phyloP scores from a whole-genome alignment of 73 alveolate species.

The Halteria grandinella region DNA sequence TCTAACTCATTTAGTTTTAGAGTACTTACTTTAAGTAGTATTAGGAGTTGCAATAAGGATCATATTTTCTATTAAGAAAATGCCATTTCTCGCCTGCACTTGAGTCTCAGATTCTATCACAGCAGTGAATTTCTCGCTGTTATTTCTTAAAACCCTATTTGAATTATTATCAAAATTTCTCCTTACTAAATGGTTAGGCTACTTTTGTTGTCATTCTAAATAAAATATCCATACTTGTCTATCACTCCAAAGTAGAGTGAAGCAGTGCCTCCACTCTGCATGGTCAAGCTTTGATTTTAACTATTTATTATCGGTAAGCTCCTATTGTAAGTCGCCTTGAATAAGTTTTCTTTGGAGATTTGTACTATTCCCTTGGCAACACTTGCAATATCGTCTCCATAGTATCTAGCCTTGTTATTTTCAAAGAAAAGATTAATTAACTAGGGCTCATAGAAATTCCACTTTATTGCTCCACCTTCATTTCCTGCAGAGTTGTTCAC shows the following conservation, averaged over 20 bases:
- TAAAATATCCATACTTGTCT: no score
- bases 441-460: slow-evolving; percentile 60
- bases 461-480: slow-evolving; percentile 66
- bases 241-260: slow-evolving; percentile 41
- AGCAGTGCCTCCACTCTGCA: slow-evolving; percentile 53
- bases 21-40: no score
- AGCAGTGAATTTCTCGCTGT: no score
- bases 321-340: not conserved
- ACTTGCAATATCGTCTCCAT: slow-evolving; percentile 59
- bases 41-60: no score
- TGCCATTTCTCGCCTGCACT: no score
- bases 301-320: not conserved
- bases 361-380: slow-evolving; percentile 47
- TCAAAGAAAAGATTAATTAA: not conserved
- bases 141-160: no score
- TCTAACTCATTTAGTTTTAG: no score
- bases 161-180: no score
- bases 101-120: no score
- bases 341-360: not conserved
- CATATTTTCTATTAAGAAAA: no score
- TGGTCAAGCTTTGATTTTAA: not conserved
- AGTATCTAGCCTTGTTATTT: slow-evolving; percentile 29
- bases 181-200: no score
- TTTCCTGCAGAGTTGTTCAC: slow-evolving; percentile 1
- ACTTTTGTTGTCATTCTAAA: no score